These are phyloP conservation scores for Boletus eberwhitei DNA, from an alignment of 768 basidiomycete genomes.

Conservation along the genomic window DNA sequence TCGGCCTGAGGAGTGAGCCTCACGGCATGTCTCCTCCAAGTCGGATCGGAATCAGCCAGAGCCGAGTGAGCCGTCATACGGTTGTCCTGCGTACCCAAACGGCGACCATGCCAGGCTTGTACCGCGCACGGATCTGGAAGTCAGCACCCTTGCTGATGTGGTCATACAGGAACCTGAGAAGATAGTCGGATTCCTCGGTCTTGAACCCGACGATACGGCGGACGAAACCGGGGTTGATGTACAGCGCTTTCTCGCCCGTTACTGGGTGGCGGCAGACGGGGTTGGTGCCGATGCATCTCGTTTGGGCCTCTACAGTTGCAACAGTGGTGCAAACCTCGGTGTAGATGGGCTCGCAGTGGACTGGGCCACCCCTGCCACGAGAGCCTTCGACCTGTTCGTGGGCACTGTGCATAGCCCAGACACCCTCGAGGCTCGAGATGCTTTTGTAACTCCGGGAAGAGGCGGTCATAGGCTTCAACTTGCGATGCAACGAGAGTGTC, in stretches of 20 bases:
- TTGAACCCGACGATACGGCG: slow-evolving; percentile 23
- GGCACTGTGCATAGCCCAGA: slow-evolving; percentile 54
- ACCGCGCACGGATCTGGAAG: neutral
- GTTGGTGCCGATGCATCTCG: slow-evolving; percentile 7
- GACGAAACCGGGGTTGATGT: slow-evolving; percentile 50
- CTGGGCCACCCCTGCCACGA: neutral
- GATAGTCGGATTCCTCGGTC: slow-evolving; percentile 48
- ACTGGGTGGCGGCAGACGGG: slow-evolving; percentile 57
- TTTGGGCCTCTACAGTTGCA: neutral
- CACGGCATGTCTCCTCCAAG: neutral
- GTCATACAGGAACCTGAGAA: neutral
- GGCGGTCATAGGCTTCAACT: slow-evolving; percentile 57
- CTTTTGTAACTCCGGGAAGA: slow-evolving; percentile 53
- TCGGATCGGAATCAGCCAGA: neutral
- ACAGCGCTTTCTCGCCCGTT: slow-evolving; percentile 45
- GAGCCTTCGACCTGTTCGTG: slow-evolving; percentile 51
- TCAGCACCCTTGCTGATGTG: neutral
- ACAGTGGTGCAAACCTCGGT: neutral
- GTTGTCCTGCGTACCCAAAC: neutral
- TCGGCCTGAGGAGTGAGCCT: neutral
- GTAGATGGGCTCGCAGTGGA: neutral
- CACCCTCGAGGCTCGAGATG: slow-evolving; percentile 55
- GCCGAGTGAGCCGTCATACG: neutral
- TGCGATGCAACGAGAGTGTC: slow-evolving; percentile 58
- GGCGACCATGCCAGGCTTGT: neutral